Conservation (phyloP, 345 rosid species). For the Turritis glabra region DNA sequence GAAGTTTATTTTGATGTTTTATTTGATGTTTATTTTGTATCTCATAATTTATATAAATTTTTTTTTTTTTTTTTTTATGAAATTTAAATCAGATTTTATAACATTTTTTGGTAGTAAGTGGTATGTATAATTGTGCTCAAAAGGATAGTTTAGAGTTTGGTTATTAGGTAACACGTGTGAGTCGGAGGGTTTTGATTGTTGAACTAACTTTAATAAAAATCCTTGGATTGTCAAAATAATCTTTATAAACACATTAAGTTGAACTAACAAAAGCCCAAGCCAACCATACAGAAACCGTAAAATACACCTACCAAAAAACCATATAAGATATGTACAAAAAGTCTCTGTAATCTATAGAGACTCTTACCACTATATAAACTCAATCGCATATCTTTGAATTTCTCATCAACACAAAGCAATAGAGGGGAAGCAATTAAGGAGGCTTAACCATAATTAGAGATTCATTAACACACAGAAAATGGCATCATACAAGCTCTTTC, state of each 20-base stretch:
- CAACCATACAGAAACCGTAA: constrained; percentile 6
- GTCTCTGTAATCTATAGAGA: not conserved
- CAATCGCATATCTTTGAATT: not conserved
- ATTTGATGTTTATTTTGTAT: not conserved
- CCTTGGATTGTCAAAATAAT: constrained; percentile 12
- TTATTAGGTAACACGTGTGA: not conserved
- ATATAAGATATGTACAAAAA: not conserved
- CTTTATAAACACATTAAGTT: constrained; percentile 10
- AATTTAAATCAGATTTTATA: not conserved
- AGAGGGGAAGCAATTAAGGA: not conserved
- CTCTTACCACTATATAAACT: constrained; percentile 33
- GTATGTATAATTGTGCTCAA: not conserved
- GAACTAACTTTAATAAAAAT: constrained; percentile 18
- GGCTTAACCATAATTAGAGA: not conserved
- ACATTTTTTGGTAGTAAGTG: not conserved
- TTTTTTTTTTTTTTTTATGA: not conserved
- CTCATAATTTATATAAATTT: not conserved
- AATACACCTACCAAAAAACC: constrained; percentile 10
- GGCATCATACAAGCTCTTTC: constrained; percentile 31
- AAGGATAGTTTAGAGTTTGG: not conserved
- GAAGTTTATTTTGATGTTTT: too few species aligned
- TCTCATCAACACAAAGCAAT: constrained; percentile 8
- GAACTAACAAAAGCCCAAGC: constrained; percentile 28
- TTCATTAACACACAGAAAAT: constrained; percentile 20
- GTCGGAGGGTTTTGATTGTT: constrained; percentile 8